These are phyloP conservation scores for Trichoderma harzianum DNA, from an alignment of 2,329 filamentous ascomycete species.

Conservation along the genomic window DNA sequence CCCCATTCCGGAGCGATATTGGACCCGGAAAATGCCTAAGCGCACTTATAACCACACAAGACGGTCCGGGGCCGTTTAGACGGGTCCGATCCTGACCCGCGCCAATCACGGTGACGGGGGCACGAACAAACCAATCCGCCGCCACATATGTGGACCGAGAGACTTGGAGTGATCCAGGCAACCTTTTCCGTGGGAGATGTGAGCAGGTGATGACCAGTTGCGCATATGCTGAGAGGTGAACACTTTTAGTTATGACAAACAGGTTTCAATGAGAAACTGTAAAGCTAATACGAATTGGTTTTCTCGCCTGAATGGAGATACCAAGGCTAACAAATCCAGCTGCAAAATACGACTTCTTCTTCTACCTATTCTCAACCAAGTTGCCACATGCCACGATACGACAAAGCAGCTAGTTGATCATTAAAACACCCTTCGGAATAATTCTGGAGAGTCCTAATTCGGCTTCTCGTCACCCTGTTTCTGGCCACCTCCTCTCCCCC, in stretches of 20 bases:
- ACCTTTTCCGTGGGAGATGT: background rate
- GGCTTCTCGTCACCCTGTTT: background rate
- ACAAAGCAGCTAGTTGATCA: background rate
- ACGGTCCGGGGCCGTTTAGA: constrained; percentile 3
- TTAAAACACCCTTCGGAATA: background rate
- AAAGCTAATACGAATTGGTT: background rate
- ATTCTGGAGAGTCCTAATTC: background rate
- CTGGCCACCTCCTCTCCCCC: background rate
- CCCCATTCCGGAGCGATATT: background rate
- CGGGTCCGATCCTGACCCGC: constrained; percentile 12
- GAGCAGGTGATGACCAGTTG: background rate
- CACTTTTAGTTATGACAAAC: background rate
- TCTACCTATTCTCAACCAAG: background rate
- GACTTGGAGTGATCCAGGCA: background rate
- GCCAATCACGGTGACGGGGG: constrained; percentile 7
- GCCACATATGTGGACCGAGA: constrained; percentile 2
- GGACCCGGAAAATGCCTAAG: constrained; percentile 13
- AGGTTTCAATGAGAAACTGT: background rate
- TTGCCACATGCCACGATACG: background rate
- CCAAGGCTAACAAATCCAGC: background rate
- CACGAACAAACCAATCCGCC: background rate
- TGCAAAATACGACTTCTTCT: background rate
- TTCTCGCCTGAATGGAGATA: background rate
- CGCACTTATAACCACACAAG: background rate
- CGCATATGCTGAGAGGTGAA: background rate